Conservation (phyloP, 768 basidiomycete species). For the Termitomyces bulborhizus region DNA sequence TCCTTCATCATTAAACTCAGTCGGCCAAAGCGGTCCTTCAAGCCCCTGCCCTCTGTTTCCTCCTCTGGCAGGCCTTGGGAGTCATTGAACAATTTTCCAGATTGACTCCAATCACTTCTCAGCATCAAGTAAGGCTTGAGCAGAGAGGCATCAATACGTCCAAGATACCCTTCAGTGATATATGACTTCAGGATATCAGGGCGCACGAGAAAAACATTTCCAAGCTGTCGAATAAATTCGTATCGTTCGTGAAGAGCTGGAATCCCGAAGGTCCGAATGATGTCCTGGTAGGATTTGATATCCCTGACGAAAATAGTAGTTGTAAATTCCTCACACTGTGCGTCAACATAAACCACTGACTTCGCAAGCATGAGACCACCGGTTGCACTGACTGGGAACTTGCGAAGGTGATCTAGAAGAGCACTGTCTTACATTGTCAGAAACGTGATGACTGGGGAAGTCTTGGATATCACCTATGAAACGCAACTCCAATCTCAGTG, state of each 20-base stretch:
- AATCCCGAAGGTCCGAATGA: slow-evolving; percentile 74
- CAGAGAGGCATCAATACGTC: slow-evolving; percentile 80
- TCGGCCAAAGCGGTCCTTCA: slow-evolving; percentile 62
- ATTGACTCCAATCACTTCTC: slow-evolving; percentile 86
- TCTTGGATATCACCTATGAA: slow-evolving; percentile 63
- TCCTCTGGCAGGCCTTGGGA: slow-evolving; percentile 36
- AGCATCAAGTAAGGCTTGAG: slow-evolving; percentile 88
- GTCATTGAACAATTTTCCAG: slow-evolving; percentile 77
- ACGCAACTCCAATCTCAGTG: slow-evolving; percentile 89
- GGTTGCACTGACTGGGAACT: slow-evolving; percentile 94
- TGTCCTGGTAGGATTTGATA: slow-evolving; percentile 94
- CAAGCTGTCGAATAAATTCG: slow-evolving; percentile 96
- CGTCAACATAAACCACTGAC: slow-evolving; percentile 35
- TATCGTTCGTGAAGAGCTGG: slow-evolving; percentile 88
- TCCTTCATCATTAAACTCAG: slow-evolving; percentile 88
- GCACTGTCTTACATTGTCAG: slow-evolving; percentile 41
- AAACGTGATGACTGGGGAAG: not conserved
- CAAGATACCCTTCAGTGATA: slow-evolving; percentile 90
- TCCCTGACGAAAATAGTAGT: slow-evolving; percentile 49
- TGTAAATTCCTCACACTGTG: not conserved
- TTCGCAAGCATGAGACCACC: slow-evolving; percentile 98
- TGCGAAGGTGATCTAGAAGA: slow-evolving; percentile 89
- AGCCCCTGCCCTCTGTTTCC: slow-evolving; percentile 37
- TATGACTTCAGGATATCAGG: slow-evolving; percentile 94
- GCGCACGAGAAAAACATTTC: slow-evolving; percentile 93